Base-by-base conservation (phyloP, 805 yeast species). In the Candida nanaspora region DNA sequence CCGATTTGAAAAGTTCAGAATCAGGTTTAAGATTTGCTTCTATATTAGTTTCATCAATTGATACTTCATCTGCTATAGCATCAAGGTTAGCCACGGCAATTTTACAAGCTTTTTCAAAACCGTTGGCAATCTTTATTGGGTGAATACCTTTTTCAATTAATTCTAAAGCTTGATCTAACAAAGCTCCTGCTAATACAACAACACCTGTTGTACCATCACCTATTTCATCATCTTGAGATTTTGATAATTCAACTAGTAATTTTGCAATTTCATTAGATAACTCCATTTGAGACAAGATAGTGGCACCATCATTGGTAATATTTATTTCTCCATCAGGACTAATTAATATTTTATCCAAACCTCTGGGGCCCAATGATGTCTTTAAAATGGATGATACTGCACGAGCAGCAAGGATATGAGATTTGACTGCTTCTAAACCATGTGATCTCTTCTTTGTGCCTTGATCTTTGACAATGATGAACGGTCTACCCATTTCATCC, bases 151-250 rank as follows among this genome's bases (percentile, higher is more conserved):
- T 87, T 57, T 93, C 97, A 50, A 93, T 89, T 47, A 93, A 76
- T 58, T 88, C 97, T 42, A 84, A 65, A 3, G 98, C 97, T 66
- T 93, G 96, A 61, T 91, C 97, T 44, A 93, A 71, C 48, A 93
- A 69, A 2, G 98, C 95, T 50, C 96, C 85, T 1, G 98, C 98
- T 39, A 93, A 69, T 2, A 93, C 98, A 40, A 93, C 98, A 23
- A 93, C 99, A 58, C 98, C 98, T 5, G 99, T 93, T 23, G 99
- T 93, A 57, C 98, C 98, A 62, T 91, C 98, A 42, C 98, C 98
- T 59, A 91, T 87, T 66, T 91, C 98, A 61, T 93, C 96, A 63
- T 91, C 98, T 70, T 91, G 98, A 22, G 96, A 86, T 61, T 78
- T 85, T 25, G 96, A 84, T 49, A 93, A 74, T 65, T 94, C 96